phyloP scores from a whole-genome alignment of 768 basidiomycete species.

The Tricholoma matsutake region DNA sequence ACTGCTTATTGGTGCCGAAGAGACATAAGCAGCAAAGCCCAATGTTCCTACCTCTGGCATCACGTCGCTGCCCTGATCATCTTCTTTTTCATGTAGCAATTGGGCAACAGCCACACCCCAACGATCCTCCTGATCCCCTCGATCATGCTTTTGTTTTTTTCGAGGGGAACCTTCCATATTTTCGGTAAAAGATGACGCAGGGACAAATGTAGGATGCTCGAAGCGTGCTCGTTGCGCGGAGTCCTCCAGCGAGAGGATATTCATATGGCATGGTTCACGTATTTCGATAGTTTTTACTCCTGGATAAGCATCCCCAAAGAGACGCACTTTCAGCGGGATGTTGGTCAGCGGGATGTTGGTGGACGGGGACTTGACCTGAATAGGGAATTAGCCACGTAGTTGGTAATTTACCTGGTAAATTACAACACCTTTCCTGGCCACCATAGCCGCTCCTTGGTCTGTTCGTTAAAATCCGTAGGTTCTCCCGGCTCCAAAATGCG shows the following conservation, averaged over 20 bases:
- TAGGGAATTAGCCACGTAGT: conserved; percentile 4
- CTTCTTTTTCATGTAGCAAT: conserved; percentile 36
- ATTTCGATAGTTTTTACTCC: conserved; percentile 31
- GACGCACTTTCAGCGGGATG: conserved; percentile 22
- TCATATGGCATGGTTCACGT: conserved; percentile 32
- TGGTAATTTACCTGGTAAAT: conserved; percentile 7
- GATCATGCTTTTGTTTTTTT: conserved; percentile 42
- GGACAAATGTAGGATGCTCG: conserved; percentile 34
- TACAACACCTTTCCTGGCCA: conserved; percentile 66
- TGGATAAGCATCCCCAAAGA: conserved; percentile 23
- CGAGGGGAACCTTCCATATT: conserved; percentile 32
- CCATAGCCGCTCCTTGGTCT: conserved; percentile 44
- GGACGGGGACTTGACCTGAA: conserved; percentile 18
- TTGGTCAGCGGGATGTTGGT: conserved; percentile 15
- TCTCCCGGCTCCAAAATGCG: conserved; percentile 30
- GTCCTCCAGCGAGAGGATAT: conserved; percentile 34
- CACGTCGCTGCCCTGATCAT: conserved; percentile 40
- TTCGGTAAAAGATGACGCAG: conserved; percentile 1
- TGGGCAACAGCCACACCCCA: conserved; percentile 50
- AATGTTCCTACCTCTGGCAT: conserved; percentile 38
- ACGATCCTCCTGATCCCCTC: conserved; percentile 28
- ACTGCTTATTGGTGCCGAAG: background rate
- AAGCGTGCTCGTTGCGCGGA: conserved; percentile 41
- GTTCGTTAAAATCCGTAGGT: conserved; percentile 12
- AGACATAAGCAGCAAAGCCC: conserved; percentile 10